phyloP scores from a whole-genome alignment of 495 filamentous ascomycete species.

The Xylaria castorea region DNA sequence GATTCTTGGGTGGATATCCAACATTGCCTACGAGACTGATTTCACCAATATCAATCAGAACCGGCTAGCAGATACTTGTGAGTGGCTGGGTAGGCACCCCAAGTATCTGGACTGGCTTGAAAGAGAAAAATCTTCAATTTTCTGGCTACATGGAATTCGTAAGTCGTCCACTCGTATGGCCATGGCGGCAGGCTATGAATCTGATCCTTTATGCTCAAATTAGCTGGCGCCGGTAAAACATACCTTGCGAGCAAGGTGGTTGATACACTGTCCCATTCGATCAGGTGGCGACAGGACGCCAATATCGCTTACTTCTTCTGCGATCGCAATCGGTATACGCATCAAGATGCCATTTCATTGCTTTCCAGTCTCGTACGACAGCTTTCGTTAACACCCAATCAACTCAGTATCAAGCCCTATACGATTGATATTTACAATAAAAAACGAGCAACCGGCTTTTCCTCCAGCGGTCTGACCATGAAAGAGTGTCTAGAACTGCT shows the following conservation, averaged over 20 bases:
- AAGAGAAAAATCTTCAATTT: not conserved
- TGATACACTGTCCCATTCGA: not conserved
- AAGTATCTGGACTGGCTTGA: slow-evolving; percentile 5
- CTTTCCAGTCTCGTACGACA: not conserved
- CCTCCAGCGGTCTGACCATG: not conserved
- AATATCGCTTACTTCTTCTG: slow-evolving; percentile 1
- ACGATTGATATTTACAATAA: not conserved
- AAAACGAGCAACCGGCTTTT: not conserved
- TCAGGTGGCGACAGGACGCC: not conserved
- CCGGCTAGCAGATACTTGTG: not conserved
- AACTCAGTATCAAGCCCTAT: not conserved
- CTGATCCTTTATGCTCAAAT: not conserved
- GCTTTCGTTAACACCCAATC: not conserved
- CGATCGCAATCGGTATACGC: slow-evolving; percentile 1
- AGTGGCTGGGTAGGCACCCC: not conserved
- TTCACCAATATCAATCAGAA: not conserved
- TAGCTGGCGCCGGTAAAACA: not conserved
- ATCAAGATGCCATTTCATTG: not conserved
- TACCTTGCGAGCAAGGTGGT: slow-evolving; percentile 5
- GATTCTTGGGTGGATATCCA: not conserved
- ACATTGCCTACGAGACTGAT: not conserved
- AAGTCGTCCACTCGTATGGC: not conserved
- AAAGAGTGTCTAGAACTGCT: not conserved
- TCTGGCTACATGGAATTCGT: slow-evolving; percentile 10
- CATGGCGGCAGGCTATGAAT: not conserved